phyloP scores from a whole-genome alignment of 2,329 filamentous ascomycete genomes.

The Microcyclosporella mali region DNA sequence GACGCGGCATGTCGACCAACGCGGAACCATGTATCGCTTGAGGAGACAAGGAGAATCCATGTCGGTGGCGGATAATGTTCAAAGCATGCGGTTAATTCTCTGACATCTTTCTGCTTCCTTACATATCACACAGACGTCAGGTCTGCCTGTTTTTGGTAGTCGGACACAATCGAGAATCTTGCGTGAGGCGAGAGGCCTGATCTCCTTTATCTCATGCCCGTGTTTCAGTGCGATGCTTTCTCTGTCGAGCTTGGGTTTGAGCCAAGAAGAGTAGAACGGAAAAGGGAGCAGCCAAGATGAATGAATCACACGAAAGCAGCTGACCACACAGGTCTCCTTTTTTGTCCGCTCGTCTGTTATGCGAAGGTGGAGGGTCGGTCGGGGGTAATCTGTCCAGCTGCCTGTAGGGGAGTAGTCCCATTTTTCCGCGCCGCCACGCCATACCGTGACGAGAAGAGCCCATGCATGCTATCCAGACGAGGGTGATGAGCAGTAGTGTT shows the following conservation, averaged over 20 bases:
- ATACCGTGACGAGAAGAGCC: background rate
- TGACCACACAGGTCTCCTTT: too few relatives aligned
- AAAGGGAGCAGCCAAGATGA: too few relatives aligned
- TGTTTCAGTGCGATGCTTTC: background rate
- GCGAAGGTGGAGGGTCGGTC: too few relatives aligned
- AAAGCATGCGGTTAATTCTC: too few relatives aligned
- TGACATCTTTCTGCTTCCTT: background rate
- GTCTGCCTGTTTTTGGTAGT: background rate
- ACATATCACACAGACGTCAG: background rate
- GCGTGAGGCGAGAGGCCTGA: background rate
- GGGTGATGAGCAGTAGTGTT: background rate
- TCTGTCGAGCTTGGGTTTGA: background rate
- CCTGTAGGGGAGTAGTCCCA: background rate
- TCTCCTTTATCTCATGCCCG: background rate
- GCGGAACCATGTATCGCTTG: too few relatives aligned
- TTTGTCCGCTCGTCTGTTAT: too few relatives aligned
- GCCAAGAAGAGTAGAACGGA: too few relatives aligned
- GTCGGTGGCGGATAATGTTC: too few relatives aligned
- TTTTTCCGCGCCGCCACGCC: constrained; percentile 2
- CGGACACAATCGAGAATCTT: background rate
- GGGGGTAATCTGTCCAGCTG: too few relatives aligned
- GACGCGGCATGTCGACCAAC: too few relatives aligned
- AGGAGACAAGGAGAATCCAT: too few relatives aligned
- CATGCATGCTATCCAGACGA: background rate
- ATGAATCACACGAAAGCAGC: too few relatives aligned